Percentiles rank a stretch among this genome's conserved stretches.
Conservation (phyloP, 345 rosid species). For the Eucalyptus paniculata region DNA sequence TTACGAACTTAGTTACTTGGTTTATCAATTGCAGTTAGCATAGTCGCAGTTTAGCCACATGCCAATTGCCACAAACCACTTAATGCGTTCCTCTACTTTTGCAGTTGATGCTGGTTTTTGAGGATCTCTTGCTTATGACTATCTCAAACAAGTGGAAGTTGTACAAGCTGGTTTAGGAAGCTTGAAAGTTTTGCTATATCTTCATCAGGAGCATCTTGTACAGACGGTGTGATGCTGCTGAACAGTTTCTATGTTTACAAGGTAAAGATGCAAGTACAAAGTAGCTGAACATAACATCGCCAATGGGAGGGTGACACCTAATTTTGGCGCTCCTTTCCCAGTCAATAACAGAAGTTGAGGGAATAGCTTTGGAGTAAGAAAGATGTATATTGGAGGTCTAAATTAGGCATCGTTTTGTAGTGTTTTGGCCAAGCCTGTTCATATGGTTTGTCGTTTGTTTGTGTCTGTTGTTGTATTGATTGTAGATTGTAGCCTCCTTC, state of each 20-base stretch:
- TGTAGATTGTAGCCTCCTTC: not conserved
- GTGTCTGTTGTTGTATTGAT: not conserved
- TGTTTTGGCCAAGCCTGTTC: not conserved
- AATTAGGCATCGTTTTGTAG: conserved; percentile 2
- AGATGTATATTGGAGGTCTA: conserved; percentile 21
- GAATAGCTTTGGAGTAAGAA: conserved; percentile 15
- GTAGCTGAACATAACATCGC: conserved; percentile 2
- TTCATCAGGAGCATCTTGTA: conserved; percentile 36
- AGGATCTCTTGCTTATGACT: not conserved
- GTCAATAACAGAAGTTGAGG: conserved; percentile 15
- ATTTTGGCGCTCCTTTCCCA: conserved; percentile 8
- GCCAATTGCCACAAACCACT: not conserved
- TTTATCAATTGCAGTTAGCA: not conserved
- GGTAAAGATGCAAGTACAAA: conserved; percentile 18
- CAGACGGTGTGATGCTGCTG: conserved; percentile 26
- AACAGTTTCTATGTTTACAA: conserved; percentile 6
- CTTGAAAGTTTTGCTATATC: not conserved
- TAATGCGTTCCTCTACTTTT: not conserved
- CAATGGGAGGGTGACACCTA: not conserved
- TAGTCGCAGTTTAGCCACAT: not conserved
- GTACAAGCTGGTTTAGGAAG: not conserved
- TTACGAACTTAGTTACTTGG: not conserved
- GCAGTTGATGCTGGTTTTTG: not conserved
- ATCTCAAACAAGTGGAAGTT: not conserved
- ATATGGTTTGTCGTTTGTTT: not conserved